Evolutionary conservation across 192 early-diverging fungal species (phyloP).

Genomic region (Spizellomyces punctatus): DNA sequence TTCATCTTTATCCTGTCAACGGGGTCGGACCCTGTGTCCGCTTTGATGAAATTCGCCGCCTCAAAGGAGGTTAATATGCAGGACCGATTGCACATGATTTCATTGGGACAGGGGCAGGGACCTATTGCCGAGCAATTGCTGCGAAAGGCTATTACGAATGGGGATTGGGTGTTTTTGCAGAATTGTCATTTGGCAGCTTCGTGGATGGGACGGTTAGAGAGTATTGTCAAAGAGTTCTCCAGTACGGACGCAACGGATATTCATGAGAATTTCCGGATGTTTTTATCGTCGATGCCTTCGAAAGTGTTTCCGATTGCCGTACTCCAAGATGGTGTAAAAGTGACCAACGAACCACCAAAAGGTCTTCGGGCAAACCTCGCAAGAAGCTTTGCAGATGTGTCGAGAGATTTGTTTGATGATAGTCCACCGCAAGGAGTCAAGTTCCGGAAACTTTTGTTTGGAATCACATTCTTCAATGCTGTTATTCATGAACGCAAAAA

Average conservation of each 20-base stretch:
- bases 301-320: constrained; percentile 62
- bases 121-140: constrained; percentile 65
- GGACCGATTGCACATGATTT: constrained; percentile 65
- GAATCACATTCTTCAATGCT: constrained; percentile 68
- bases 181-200: constrained; percentile 68
- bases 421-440: constrained; percentile 58
- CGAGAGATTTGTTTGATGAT: constrained; percentile 57
- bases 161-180: constrained; percentile 68
- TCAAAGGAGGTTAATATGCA: constrained; percentile 60
- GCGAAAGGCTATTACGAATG: constrained; percentile 41
- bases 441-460: constrained; percentile 62
- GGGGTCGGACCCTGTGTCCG: constrained; percentile 62
- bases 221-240: constrained; percentile 57
- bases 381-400: constrained; percentile 60
- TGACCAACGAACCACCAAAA: constrained; percentile 67
- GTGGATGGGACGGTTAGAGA: constrained; percentile 60
- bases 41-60: constrained; percentile 56
- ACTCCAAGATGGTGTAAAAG: constrained; percentile 64
- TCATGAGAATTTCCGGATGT: constrained; percentile 56
- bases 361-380: constrained; percentile 63
- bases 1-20: constrained; percentile 68
- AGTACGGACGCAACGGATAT: constrained; percentile 49
- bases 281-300: constrained; percentile 67
- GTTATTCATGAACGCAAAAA: constrained; percentile 67
- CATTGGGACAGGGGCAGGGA: constrained; percentile 63